Evolutionary conservation across 2,329 filamentous ascomycete genomes (phyloP), one percentile per base, ranked within the genome.

Genomic region (Monosporascus sp.): DNA sequence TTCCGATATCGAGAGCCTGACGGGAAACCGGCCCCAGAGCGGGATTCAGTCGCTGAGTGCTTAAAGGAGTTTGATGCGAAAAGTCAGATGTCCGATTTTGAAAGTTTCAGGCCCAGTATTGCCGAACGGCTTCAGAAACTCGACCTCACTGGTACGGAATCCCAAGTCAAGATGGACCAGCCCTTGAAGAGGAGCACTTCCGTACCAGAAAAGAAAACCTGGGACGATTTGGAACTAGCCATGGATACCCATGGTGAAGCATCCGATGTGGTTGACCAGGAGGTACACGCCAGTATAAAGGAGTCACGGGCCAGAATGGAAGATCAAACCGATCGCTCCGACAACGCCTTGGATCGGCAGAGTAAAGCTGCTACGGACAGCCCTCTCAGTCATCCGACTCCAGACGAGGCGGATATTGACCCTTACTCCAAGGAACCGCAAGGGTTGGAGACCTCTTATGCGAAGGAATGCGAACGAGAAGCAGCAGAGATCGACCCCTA

Each of bases 361-460:
- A 49, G 50, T 57, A 49, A 60, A 56, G 37, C 38, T 58, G 17
- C 57, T 61, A 49, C 52, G 59, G 17, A 57, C 58, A 35, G 39
- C 41, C 53, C 49, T 27, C 51, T 50, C 17, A 54, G 49, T 49
- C 54, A 52, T 39, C 48, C 49, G 11, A 39, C 48, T 37, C 51
- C 37, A 51, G 45, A 52, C 27, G 50, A 58, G 43, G 53, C 55
- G 37, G 60, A 67, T 50, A 54, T 57, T 47, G 74, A 78, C 48
- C 59, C 63, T 1, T 77, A 75, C 62, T 77, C 75, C 15, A 74
- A 68, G 35, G 65, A 70, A 37, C 73, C 76, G 0, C 73, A 78
- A 57, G 77, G 77, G 4, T 64, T 80, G 37, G 73, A 81, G 57
- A 75, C 71, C 6, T 75, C 73, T 39, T 80, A 75, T 58, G 62